phyloP scores from a whole-genome alignment of 2,329 filamentous ascomycete species.

The Ophiocordyceps robertsii region DNA sequence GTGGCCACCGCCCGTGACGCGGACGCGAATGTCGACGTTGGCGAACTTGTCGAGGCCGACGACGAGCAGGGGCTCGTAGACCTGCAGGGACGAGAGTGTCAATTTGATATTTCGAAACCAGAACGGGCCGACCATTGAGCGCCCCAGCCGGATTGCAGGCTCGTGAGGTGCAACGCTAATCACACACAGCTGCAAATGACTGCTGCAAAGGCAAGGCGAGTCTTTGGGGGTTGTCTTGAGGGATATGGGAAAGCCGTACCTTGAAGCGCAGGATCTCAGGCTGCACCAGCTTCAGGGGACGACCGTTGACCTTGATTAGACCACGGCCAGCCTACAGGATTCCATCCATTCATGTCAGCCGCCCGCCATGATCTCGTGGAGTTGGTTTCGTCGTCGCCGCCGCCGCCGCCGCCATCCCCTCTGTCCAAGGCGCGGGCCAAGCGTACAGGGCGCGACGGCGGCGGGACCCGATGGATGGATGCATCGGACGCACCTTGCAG shows the following conservation, averaged over 20 bases:
- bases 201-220: too few species aligned
- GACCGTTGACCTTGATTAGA: conserved; percentile 97
- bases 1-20: conserved; percentile 94
- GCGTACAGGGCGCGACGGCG: neutral
- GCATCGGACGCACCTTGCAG: conserved; percentile 58
- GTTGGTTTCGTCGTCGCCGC: neutral
- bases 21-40: conserved; percentile 92
- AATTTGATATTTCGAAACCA: neutral
- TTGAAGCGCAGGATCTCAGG: conserved; percentile 97
- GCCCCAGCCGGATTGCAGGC: neutral
- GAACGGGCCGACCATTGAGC: neutral
- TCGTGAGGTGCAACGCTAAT: too few species aligned
- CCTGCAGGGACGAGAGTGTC: conserved; percentile 29
- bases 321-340: conserved; percentile 37
- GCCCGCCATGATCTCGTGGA: neutral
- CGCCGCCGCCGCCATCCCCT: neutral
- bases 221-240: neutral
- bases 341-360: neutral
- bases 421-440: neutral
- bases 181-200: too few species aligned
- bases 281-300: conserved; percentile 85
- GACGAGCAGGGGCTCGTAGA: conserved; percentile 98
- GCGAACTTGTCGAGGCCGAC: conserved; percentile 96
- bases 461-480: neutral
- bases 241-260: conserved; percentile 37